These are phyloP conservation scores for Tricholomella constricta DNA, from an alignment of 768 basidiomycete genomes.

Conservation along the genomic window DNA sequence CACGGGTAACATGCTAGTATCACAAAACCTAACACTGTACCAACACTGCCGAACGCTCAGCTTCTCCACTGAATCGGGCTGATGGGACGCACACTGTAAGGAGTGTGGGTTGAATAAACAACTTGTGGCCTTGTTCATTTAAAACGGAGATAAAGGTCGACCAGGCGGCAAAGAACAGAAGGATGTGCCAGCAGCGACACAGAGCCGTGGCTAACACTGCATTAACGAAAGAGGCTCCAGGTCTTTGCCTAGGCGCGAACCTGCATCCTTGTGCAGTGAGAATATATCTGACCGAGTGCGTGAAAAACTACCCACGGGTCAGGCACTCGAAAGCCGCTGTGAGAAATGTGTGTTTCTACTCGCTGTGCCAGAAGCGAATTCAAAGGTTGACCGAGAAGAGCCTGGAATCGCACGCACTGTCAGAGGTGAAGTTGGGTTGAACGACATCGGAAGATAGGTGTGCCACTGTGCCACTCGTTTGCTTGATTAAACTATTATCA, in stretches of 20 bases:
- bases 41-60: slow-evolving; percentile 37
- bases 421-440: slow-evolving; percentile 3
- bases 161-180: slow-evolving; percentile 67
- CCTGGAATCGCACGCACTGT: slow-evolving; percentile 3
- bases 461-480: no score
- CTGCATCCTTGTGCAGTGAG: slow-evolving; percentile 17
- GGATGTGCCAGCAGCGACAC: slow-evolving; percentile 68
- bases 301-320: slow-evolving; percentile 37
- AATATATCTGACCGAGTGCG: background rate
- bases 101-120: slow-evolving; percentile 54
- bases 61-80: slow-evolving; percentile 25
- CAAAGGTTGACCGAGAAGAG: background rate
- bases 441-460: background rate
- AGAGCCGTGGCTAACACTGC: slow-evolving; percentile 46
- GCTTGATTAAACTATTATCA: no score
- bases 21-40: slow-evolving; percentile 76
- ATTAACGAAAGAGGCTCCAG: slow-evolving; percentile 39
- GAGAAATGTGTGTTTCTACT: slow-evolving; percentile 29
- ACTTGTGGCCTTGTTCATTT: slow-evolving; percentile 42
- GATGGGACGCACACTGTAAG: slow-evolving; percentile 60
- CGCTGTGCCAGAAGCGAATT: slow-evolving; percentile 18
- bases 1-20: no score
- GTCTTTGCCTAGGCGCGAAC: slow-evolving; percentile 40
- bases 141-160: slow-evolving; percentile 57
- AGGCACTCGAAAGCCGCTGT: slow-evolving; percentile 37